phyloP scores from a whole-genome alignment of 176 grass and related monocot genomes.

The Alloteropsis semialata region DNA sequence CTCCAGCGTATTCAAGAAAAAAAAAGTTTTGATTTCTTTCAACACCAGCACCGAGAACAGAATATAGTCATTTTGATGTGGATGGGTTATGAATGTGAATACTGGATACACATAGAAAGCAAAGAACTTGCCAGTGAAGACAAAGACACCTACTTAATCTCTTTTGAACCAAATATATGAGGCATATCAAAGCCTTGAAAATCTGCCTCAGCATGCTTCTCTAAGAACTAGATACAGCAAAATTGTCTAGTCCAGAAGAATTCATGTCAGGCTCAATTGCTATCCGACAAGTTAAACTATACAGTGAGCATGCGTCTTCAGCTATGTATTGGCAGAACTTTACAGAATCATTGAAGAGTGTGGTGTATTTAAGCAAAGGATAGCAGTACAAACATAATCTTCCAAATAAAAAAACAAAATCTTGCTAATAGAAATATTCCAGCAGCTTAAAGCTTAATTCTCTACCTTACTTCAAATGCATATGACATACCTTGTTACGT shows the following conservation, averaged over 20 bases:
- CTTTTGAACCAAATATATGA: not conserved
- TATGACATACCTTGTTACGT: conserved; percentile 70
- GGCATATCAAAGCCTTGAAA: conserved; percentile 7
- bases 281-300: conserved; percentile 26
- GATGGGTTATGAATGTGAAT: not conserved
- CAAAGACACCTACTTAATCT: not conserved
- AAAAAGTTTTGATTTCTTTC: not conserved
- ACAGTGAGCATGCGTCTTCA: not conserved
- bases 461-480: not conserved
- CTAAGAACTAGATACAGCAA: conserved; percentile 16
- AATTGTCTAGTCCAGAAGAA: conserved; percentile 2
- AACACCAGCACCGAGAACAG: not conserved
- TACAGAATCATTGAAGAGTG: not conserved
- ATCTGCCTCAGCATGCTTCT: not conserved
- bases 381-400: not conserved
- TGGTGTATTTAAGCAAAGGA: not conserved
- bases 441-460: not conserved
- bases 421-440: not conserved
- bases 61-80: not conserved
- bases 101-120: not conserved
- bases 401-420: not conserved
- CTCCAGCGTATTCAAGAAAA: too few relatives aligned
- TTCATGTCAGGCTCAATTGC: not conserved
- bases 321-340: not conserved
- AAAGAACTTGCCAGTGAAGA: not conserved